Percentiles rank a stretch among this genome's conserved stretches.
phyloP scores from a whole-genome alignment of 2,329 filamentous ascomycete species.

The Phyllosticta capitalensis region DNA sequence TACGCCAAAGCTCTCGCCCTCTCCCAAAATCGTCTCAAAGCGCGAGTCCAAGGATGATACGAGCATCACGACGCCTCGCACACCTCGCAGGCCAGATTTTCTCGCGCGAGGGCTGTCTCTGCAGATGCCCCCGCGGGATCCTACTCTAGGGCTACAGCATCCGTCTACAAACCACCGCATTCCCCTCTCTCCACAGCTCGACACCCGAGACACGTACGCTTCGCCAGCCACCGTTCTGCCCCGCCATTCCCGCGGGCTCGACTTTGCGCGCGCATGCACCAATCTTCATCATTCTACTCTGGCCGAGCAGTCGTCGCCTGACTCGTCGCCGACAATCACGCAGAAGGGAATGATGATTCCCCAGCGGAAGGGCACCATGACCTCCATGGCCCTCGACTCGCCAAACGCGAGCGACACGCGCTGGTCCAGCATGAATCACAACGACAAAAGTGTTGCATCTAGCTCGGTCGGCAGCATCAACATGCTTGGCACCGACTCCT shows the following conservation, averaged over 20 bases:
- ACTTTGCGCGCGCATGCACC: slow-evolving; percentile 88
- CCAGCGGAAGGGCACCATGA: slow-evolving; percentile 37
- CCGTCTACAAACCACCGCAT: slow-evolving; percentile 43
- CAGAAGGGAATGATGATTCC: slow-evolving; percentile 56
- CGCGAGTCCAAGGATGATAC: slow-evolving; percentile 39
- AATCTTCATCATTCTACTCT: slow-evolving; percentile 93
- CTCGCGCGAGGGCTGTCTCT: slow-evolving; percentile 56
- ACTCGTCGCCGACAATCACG: slow-evolving; percentile 79
- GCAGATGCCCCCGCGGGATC: slow-evolving; percentile 54
- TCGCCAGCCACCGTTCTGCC: slow-evolving; percentile 83
- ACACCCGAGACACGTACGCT: slow-evolving; percentile 74
- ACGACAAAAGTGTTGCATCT: slow-evolving; percentile 40
- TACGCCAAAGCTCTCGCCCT: slow-evolving; percentile 34
- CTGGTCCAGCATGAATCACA: slow-evolving; percentile 55
- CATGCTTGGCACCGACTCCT: slow-evolving; percentile 70
- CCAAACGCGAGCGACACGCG: slow-evolving; percentile 52
- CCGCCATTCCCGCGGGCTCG: slow-evolving; percentile 77
- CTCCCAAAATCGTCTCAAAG: slow-evolving; percentile 30
- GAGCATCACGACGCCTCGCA: slow-evolving; percentile 37
- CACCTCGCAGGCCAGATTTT: slow-evolving; percentile 60
- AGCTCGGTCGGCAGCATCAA: slow-evolving; percentile 75
- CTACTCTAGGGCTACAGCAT: slow-evolving; percentile 28
- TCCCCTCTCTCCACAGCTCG: slow-evolving; percentile 77
- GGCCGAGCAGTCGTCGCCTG: slow-evolving; percentile 77
- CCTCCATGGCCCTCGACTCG: slow-evolving; percentile 45